Evolutionary conservation across 1,284 basidiomycete species (phyloP).

Genomic region (Sporisorium reilianum): DNA sequence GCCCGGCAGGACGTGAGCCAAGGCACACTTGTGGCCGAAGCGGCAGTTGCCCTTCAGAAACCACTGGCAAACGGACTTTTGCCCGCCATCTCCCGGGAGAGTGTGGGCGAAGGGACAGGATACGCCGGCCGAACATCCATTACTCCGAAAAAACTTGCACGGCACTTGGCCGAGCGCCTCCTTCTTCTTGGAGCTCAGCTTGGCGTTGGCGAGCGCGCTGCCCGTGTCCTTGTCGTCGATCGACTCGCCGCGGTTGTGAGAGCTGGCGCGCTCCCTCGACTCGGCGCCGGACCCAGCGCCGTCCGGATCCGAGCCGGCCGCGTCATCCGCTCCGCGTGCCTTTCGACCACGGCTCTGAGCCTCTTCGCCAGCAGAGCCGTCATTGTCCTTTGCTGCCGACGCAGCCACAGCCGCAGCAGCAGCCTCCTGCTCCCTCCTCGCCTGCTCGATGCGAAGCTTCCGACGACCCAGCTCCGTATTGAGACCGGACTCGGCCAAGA

Average conservation of each 20-base stretch:
- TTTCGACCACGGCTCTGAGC: constrained; percentile 28
- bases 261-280: constrained; percentile 33
- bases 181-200: constrained; percentile 68
- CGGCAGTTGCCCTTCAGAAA: constrained; percentile 90
- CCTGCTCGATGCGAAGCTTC: constrained; percentile 49
- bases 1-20: constrained; percentile 89
- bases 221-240: constrained; percentile 55
- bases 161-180: constrained; percentile 94
- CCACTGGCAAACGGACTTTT: constrained; percentile 93
- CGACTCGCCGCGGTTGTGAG: constrained; percentile 29
- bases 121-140: constrained; percentile 84
- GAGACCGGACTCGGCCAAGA: constrained; percentile 54
- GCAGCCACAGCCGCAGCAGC: constrained; percentile 23
- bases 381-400: constrained; percentile 10
- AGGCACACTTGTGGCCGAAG: constrained; percentile 90
- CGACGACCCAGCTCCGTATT: constrained; percentile 56
- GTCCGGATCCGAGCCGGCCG: constrained; percentile 28
- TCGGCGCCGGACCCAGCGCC: constrained; percentile 17
- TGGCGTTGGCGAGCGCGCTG: constrained; percentile 64
- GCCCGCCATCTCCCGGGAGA: constrained; percentile 68
- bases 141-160: constrained; percentile 91
- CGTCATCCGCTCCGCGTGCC: constrained; percentile 23
- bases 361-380: constrained; percentile 10
- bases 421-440: constrained; percentile 39
- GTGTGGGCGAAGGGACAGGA: constrained; percentile 93